These are phyloP conservation scores for Phytophthora pistaciae DNA, from an alignment of 352 stramenopile species.

Conservation along the genomic window DNA sequence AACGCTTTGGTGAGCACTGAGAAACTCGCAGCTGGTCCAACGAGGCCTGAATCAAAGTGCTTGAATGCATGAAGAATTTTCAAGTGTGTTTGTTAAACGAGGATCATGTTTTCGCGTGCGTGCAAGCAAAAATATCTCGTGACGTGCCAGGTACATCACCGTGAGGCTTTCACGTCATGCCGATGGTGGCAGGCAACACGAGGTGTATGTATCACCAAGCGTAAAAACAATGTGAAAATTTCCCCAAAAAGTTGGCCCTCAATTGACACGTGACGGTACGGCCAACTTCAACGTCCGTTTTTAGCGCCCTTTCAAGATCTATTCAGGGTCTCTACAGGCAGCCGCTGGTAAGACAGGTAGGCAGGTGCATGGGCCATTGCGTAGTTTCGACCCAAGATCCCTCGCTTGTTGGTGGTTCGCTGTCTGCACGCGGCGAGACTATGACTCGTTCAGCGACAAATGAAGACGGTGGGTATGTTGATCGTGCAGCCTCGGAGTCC, in stretches of 20 bases:
- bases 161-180: too few relatives aligned
- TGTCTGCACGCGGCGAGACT: not conserved
- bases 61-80: too few relatives aligned
- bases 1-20: too few relatives aligned
- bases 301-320: slow-evolving; percentile 21
- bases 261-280: slow-evolving; percentile 17
- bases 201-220: not conserved
- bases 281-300: slow-evolving; percentile 27
- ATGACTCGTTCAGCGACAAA: slow-evolving; percentile 17
- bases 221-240: not conserved
- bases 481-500: slow-evolving; percentile 3
- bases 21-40: too few relatives aligned
- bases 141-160: too few relatives aligned
- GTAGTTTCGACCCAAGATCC: slow-evolving; percentile 23
- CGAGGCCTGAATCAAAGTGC: too few relatives aligned
- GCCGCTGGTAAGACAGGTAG: not conserved
- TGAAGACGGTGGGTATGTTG: slow-evolving; percentile 1
- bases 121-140: too few relatives aligned
- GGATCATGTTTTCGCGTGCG: too few relatives aligned
- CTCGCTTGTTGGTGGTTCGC: not conserved
- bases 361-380: slow-evolving; percentile 1
- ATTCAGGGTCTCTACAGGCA: not conserved
- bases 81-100: too few relatives aligned
- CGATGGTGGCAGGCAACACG: too few relatives aligned
- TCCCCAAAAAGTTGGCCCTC: not conserved